Conservation (phyloP, 139 green algal genomes). For the Chlorella vulgaris region DNA sequence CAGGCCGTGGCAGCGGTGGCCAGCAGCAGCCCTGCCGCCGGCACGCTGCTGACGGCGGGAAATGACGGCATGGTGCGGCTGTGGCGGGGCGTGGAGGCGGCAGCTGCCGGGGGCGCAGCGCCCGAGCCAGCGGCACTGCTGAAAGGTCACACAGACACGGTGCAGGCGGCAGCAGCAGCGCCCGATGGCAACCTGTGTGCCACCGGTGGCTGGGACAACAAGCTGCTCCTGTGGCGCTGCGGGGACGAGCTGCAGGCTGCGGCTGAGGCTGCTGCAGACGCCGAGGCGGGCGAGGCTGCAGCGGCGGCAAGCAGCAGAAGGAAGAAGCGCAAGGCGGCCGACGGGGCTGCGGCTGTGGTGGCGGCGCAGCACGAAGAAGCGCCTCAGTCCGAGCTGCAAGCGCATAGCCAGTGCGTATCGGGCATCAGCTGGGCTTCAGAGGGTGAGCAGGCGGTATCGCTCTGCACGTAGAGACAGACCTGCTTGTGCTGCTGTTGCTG, state of each 20-base stretch:
- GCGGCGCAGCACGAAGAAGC: slow-evolving; percentile 39
- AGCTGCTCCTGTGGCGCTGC: slow-evolving; percentile 68
- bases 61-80: slow-evolving; percentile 42
- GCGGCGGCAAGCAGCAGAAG: slow-evolving; percentile 16
- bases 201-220: slow-evolving; percentile 75
- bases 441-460: background rate
- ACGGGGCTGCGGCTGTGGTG: background rate
- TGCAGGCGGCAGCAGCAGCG: slow-evolving; percentile 57
- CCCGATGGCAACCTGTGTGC: slow-evolving; percentile 50
- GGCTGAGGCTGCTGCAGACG: slow-evolving; percentile 8
- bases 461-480: background rate
- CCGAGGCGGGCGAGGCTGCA: background rate
- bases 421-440: slow-evolving; percentile 58
- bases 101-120: background rate
- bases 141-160: slow-evolving; percentile 64
- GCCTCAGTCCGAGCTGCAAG: slow-evolving; percentile 45
- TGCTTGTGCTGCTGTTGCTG: background rate
- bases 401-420: slow-evolving; percentile 78
- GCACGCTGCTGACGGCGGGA: slow-evolving; percentile 62
- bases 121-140: slow-evolving; percentile 21
- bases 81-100: slow-evolving; percentile 12
- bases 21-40: slow-evolving; percentile 30
- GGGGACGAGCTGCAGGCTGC: slow-evolving; percentile 35
- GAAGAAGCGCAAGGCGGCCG: slow-evolving; percentile 57
- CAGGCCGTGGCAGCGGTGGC: slow-evolving; percentile 34